A percentile compares a stretch with the other conserved stretches of the same genome.
Evolutionary conservation across 1,139 yeast genomes (phyloP).

Genomic region (Arxiozyma bovina): DNA sequence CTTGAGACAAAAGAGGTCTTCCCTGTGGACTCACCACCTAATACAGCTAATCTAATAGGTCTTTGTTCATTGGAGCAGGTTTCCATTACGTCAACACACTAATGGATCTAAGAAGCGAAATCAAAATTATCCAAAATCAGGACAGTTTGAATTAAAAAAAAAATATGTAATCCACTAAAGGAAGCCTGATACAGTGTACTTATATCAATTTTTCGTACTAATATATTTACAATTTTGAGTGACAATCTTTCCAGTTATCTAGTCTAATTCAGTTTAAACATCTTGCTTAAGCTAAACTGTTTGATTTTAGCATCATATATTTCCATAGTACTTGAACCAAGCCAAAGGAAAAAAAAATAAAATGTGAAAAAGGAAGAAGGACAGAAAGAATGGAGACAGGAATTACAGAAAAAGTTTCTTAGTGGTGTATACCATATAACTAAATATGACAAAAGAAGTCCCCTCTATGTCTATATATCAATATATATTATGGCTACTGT

Average conservation of each 20-base stretch:
- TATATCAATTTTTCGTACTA: background rate
- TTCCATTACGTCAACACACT: background rate
- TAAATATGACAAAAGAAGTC: too few relatives aligned
- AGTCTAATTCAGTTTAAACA: background rate
- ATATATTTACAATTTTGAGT: background rate
- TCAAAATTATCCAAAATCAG: background rate
- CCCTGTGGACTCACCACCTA: conserved; percentile 33
- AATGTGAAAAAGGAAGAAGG: too few relatives aligned
- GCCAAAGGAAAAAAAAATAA: background rate
- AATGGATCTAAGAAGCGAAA: background rate
- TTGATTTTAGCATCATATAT: background rate
- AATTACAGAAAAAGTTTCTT: too few relatives aligned
- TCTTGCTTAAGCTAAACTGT: background rate
- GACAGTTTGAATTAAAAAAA: too few relatives aligned
- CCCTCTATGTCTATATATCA: too few relatives aligned
- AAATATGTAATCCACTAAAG: background rate
- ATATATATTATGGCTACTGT: background rate
- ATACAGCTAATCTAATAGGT: conserved; percentile 30
- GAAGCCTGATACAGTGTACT: too few relatives aligned
- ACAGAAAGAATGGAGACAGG: background rate
- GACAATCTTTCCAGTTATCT: too few relatives aligned
- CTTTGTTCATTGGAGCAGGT: conserved; percentile 13
- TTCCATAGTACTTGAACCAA: background rate
- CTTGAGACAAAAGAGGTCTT: conserved; percentile 41
- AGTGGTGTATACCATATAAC: too few relatives aligned